phyloP scores from a whole-genome alignment of 2,329 filamentous ascomycete species.

The Penicillium sp. region DNA sequence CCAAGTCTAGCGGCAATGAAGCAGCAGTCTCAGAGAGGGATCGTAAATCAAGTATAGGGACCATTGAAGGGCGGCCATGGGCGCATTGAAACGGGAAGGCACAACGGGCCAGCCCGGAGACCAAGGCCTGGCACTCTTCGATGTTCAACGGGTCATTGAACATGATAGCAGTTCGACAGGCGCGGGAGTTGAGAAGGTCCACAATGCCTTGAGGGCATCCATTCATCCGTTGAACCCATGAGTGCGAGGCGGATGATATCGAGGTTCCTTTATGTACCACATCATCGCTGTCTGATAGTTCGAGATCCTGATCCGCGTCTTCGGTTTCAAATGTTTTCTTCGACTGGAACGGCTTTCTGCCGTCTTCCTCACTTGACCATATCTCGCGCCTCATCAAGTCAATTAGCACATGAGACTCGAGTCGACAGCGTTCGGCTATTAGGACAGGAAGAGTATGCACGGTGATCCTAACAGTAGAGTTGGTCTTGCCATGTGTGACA shows the following conservation, averaged over 20 bases:
- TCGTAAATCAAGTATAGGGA: constrained; percentile 43
- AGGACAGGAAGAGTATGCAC: constrained; percentile 65
- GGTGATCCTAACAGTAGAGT: constrained; percentile 36
- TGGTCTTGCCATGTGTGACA: constrained; percentile 39
- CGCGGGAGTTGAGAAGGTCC: constrained; percentile 56
- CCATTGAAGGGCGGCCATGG: constrained; percentile 51
- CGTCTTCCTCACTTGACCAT: constrained; percentile 62
- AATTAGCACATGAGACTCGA: constrained; percentile 69
- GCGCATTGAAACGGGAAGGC: constrained; percentile 53
- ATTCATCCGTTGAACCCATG: constrained; percentile 64
- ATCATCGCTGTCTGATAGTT: neutral
- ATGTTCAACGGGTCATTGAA: constrained; percentile 48
- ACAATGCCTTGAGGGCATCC: constrained; percentile 73
- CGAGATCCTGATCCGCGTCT: neutral
- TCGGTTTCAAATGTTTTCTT: constrained; percentile 5
- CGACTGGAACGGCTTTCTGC: constrained; percentile 11
- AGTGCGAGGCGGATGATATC: neutral
- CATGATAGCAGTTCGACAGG: constrained; percentile 53
- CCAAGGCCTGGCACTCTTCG: constrained; percentile 41
- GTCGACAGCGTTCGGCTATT: constrained; percentile 73
- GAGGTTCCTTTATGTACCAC: neutral
- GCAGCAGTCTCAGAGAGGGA: neutral
- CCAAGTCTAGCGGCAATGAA: neutral
- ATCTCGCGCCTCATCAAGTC: constrained; percentile 73
- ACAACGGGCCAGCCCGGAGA: constrained; percentile 42